These are phyloP conservation scores for Chaetoceros muelleri DNA, from an alignment of 108 stramenopile species.

Conservation along the genomic window DNA sequence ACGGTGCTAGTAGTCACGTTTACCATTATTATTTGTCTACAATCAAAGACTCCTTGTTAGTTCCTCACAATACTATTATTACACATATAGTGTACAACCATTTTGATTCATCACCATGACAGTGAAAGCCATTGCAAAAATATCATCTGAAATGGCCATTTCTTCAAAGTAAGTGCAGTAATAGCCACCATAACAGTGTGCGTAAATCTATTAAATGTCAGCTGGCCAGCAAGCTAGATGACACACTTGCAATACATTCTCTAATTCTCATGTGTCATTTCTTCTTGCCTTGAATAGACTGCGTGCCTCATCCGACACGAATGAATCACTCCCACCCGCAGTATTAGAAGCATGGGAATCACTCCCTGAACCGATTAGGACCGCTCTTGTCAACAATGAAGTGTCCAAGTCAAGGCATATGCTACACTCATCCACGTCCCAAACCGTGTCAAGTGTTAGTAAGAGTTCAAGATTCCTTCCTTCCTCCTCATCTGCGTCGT, in stretches of 20 bases:
- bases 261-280: background rate
- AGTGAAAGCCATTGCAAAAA: constrained; percentile 48
- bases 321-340: constrained; percentile 36
- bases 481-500: constrained; percentile 27
- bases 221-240: background rate
- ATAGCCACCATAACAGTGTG: constrained; percentile 9
- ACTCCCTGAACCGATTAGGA: constrained; percentile 45
- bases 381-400: constrained; percentile 54
- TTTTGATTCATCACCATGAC: constrained; percentile 31
- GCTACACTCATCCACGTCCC: too few species aligned
- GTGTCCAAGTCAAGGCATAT: constrained; percentile 13
- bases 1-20: too few species aligned
- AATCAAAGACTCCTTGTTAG: too few species aligned
- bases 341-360: constrained; percentile 69
- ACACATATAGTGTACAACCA: background rate
- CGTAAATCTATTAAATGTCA: constrained; percentile 2
- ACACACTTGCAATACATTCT: background rate
- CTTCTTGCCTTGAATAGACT: background rate
- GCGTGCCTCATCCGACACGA: constrained; percentile 11
- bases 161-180: constrained; percentile 36
- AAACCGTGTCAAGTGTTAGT: constrained; percentile 8
- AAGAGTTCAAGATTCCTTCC: constrained; percentile 11
- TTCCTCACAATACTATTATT: background rate
- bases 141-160: constrained; percentile 39
- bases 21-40: too few species aligned